Evolutionary conservation across 129 eudicot species (phyloP), one percentile per base, ranked within the genome.

Genomic region (Lonicera japonica): DNA sequence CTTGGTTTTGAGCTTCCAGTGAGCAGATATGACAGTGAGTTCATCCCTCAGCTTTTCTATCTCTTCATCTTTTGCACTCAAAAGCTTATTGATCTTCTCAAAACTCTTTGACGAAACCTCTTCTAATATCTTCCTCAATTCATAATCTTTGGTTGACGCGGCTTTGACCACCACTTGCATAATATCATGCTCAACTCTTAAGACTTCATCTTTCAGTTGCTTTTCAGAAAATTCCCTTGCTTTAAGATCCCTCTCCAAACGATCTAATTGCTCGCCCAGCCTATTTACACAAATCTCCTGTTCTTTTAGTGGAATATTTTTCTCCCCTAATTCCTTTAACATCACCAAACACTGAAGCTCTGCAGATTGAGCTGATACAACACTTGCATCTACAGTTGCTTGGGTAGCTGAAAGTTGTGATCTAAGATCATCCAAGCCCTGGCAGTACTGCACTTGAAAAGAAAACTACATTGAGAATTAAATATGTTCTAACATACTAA

Each of bases 361-460:
- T 48, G 99, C 90, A 41, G 96, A 83, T 68, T 88, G 72, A 50
- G 96, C 89, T 21, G 91, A 77, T 56, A 72, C 85, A 52, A 91
- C 94, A 75, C 92, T 88, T 61, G 95, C 95, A 69, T 85, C 96
- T 41, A 95, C 99, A 55, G 82, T 76, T 69, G 91, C 99, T 73
- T 79, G 80, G 48, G 95, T 82, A 3, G 70, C 63, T 25, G 86
- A 73, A 54, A 94, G 91, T 80, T 83, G 81, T 22, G 75, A 74
- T 72, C 78, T 79, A 25, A 94, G 83, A 68, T 81, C 65, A 67
- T 88, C 95, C 83, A 94, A 25, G 50, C 88, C 96, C 23, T 65
- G 70, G 36, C 74, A 87, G 63, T 82, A 88, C 99, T 94, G 89
- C 72, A 77, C 23, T 17, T 24, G 24, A 73, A 12, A 19, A 18